Conservation (phyloP, 768 basidiomycete species). For the Termitomyces sp. region DNA sequence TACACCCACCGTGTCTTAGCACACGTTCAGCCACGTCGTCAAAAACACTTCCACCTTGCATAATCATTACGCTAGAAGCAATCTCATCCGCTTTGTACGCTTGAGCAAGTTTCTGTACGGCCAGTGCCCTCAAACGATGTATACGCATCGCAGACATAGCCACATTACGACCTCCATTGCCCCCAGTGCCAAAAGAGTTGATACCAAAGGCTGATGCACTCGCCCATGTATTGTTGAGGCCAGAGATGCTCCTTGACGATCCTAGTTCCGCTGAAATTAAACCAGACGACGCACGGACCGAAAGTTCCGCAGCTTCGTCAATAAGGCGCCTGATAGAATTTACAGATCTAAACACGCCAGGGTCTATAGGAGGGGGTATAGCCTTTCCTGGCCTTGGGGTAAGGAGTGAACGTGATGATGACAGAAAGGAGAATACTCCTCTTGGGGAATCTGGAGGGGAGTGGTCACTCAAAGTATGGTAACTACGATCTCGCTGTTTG, state of each 20-base stretch:
- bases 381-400: slow-evolving; percentile 61
- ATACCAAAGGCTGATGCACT: slow-evolving; percentile 63
- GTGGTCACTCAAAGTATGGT: slow-evolving; percentile 39
- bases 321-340: slow-evolving; percentile 75
- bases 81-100: slow-evolving; percentile 90
- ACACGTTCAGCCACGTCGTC: slow-evolving; percentile 92
- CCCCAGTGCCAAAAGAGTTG: slow-evolving; percentile 50
- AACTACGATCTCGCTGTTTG: slow-evolving; percentile 47
- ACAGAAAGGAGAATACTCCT: slow-evolving; percentile 32
- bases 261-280: slow-evolving; percentile 73
- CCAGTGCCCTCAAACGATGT: slow-evolving; percentile 75
- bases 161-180: slow-evolving; percentile 64
- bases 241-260: slow-evolving; percentile 51
- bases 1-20: slow-evolving; percentile 52
- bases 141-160: slow-evolving; percentile 85
- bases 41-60: slow-evolving; percentile 92
- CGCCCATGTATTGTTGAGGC: slow-evolving; percentile 54
- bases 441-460: slow-evolving; percentile 48
- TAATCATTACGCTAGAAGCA: slow-evolving; percentile 90
- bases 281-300: slow-evolving; percentile 84
- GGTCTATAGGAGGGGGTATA: slow-evolving; percentile 85
- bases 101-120: slow-evolving; percentile 82
- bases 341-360: slow-evolving; percentile 81
- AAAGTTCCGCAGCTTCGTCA: slow-evolving; percentile 87
- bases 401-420: slow-evolving; percentile 48